Conservation (phyloP, 176 grass and related monocot species). For the Oryza nivara region DNA sequence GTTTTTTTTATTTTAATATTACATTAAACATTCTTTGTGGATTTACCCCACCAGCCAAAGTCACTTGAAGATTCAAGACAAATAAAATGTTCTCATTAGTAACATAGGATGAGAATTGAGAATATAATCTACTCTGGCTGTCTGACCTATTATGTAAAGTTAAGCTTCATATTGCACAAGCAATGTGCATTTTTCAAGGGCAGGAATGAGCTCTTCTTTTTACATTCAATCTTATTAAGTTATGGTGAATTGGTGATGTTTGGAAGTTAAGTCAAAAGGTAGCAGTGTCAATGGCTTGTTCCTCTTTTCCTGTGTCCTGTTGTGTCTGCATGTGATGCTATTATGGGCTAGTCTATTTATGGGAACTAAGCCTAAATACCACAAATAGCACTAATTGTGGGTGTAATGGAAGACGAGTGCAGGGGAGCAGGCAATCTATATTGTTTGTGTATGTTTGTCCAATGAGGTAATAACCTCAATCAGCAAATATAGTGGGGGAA, state of each 20-base stretch:
- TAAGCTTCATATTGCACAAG: constrained; percentile 26
- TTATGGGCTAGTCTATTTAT: constrained; percentile 9
- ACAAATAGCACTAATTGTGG: neutral
- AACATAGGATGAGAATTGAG: neutral
- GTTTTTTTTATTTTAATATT: neutral
- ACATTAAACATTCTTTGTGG: neutral
- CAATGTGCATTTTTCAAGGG: constrained; percentile 23
- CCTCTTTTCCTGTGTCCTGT: neutral
- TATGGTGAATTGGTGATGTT: constrained; percentile 4
- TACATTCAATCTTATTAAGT: neutral
- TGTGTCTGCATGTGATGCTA: neutral
- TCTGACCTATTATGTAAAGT: neutral
- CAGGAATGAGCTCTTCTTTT: neutral
- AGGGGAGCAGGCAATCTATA: neutral
- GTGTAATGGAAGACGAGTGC: neutral
- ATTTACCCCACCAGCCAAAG: neutral
- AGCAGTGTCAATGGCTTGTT: neutral
- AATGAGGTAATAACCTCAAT: neutral
- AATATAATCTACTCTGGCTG: neutral
- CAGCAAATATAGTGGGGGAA: neutral
- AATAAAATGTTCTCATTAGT: neutral
- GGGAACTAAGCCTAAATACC: constrained; percentile 1
- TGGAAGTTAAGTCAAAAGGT: constrained; percentile 6
- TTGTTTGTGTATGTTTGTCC: neutral
- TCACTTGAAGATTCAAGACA: neutral